Evolutionary conservation across 805 yeast species (phyloP).

Genomic region (Candida andamanensis): DNA sequence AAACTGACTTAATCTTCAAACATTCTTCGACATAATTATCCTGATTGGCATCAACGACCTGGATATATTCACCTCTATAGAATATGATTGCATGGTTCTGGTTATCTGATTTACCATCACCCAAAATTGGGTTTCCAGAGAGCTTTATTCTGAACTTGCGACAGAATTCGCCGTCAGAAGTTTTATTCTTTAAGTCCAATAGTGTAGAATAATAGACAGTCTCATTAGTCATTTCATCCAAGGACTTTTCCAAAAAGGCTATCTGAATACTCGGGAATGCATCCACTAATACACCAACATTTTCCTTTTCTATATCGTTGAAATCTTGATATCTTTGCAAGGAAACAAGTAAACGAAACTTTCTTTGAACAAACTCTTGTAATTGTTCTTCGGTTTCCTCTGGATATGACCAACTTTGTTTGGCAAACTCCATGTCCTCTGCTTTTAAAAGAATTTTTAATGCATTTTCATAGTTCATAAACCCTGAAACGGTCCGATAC

Average conservation of each 20-base stretch:
- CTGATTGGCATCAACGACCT: constrained; percentile 93
- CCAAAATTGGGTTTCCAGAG: constrained; percentile 91
- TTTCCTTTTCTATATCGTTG: constrained; percentile 57
- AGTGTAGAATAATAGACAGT: constrained; percentile 60
- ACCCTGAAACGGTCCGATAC: constrained; percentile 79
- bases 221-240: constrained; percentile 35
- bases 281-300: constrained; percentile 60
- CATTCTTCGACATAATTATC: constrained; percentile 95
- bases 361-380: constrained; percentile 56
- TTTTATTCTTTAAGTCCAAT: constrained; percentile 31
- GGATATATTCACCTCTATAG: constrained; percentile 91
- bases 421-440: constrained; percentile 48
- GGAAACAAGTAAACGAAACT: constrained; percentile 75
- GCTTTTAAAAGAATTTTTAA: constrained; percentile 61
- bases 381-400: constrained; percentile 18
- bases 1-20: constrained; percentile 77
- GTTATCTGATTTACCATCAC: constrained; percentile 95
- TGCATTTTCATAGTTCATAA: constrained; percentile 73
- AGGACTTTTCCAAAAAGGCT: constrained; percentile 49
- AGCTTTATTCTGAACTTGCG: constrained; percentile 56
- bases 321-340: constrained; percentile 81
- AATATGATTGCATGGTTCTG: constrained; percentile 85
- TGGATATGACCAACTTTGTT: constrained; percentile 10
- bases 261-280: constrained; percentile 66
- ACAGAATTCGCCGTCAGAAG: constrained; percentile 46